Base-by-base conservation (phyloP, 805 yeast species). In the Myxozyma neglecta region DNA sequence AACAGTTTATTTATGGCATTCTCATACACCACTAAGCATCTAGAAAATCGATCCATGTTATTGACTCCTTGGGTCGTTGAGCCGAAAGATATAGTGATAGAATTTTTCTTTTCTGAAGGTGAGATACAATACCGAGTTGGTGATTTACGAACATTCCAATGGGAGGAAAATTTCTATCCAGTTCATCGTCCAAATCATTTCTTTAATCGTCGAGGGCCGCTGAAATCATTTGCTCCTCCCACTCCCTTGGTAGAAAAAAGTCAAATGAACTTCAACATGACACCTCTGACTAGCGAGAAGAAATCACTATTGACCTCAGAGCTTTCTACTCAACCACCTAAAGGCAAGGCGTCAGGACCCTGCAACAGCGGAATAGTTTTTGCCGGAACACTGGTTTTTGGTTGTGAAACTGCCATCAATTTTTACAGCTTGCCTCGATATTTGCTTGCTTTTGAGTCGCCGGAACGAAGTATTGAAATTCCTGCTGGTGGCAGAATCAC, bases 81-180 rank as follows among this genome's bases (percentile, higher is more conserved):
- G 16, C 56, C 59, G 6, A 53, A 42, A 24, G 57, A 57, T 20
- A 47, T 56, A 5, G 59, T 64, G n/a, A 36, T 60, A 43, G 67
- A 64, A 7, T 52, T 64, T 43, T 64, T 57, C 48, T 64, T 64
- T 43, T 49, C 45, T 8, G 60, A 53, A 18, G 67, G 67, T 11
- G 64, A 61, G 39, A 49, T 64, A 8, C 47, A 49, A 6, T 64
- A 64, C 34, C 53, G 65, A 18, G 39, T 64, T 6, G 65, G 60
- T 32, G 57, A 60, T 40, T 11, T 64, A 10, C 14, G 35, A n/a
- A 54, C 63, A 3, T 49, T 64, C 7, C 40, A 37, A 40, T 64
- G 66, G 66, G 32, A 53, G 16, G 40, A 40, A 35, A 50, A 53
- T 10, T 48, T 40, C 4, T 53, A 46, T 16, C 61, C 66, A 8